Base-by-base conservation (phyloP, 805 yeast species). In the Saccharomyces eubayanus region DNA sequence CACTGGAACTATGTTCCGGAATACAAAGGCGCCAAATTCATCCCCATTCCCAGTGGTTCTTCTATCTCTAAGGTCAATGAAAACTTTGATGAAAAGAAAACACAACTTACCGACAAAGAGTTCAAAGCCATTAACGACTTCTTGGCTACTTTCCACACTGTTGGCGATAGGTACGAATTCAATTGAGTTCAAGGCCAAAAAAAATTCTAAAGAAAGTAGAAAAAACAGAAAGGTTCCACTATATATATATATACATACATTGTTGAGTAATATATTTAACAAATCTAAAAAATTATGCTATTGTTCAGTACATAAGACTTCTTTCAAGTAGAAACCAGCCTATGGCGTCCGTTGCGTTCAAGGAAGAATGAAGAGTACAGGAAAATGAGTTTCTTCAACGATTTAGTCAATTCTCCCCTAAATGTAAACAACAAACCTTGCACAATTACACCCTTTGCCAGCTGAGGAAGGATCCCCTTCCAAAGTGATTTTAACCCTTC, bases 351-450 rank as follows among this genome's bases (percentile, higher is more conserved):
- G 47, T 29, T 30, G 28, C 11, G 27, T 16, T 11, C 20, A 10
- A 14, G 27, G 24, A 30, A 28, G 14, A 30, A 36, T 5, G 29
- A 28, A 14, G 30, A 28, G 28, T 56, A 52, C 27, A 56, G 29
- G 28, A 56, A 56, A 5, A 54, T 46, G 9, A 57, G 67, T 75
- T 54, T 56, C 47, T 56, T 60, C 43, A 61, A 30, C 9, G 51
- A 36, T 49, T 65, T 67, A 8, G 62, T 81, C 51, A 81, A 65
- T 66, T 84, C 88, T 61, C 87, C 94, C 69, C 83, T 87, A 70
- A 84, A 85, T 84, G 85, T 86, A 65, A 89, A 85, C 61, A 89
- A 74, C 56, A 89, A 74, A 0, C 96, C 96, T 69, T 89, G 96
- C 4, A 88, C 96, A 46, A 89, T 69, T 2, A 88, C 84, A 1